phyloP scores from a whole-genome alignment of 441 rosid genomes.

The Viola pubescens region DNA sequence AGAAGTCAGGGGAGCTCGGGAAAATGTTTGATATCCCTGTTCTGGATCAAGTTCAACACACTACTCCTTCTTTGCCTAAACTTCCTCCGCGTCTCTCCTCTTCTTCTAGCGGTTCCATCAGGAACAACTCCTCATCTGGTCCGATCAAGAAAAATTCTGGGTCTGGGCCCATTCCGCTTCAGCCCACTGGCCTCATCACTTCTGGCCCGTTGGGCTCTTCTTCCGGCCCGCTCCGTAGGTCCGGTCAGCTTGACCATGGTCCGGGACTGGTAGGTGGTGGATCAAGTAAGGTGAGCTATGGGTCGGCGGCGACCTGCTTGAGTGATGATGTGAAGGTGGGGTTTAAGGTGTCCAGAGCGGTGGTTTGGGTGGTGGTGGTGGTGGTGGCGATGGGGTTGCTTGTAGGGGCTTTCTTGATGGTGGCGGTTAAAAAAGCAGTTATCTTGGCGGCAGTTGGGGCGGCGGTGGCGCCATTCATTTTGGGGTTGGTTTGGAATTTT shows the following conservation, averaged over 20 bases:
- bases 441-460: constrained; percentile 62
- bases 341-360: constrained; percentile 65
- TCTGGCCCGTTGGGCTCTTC: constrained; percentile 38
- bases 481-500: constrained; percentile 62
- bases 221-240: constrained; percentile 42
- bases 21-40: constrained; percentile 72
- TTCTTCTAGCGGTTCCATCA: constrained; percentile 63
- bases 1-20: constrained; percentile 70
- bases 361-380: constrained; percentile 57
- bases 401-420: constrained; percentile 61
- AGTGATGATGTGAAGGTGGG: constrained; percentile 59
- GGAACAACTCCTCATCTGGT: constrained; percentile 65
- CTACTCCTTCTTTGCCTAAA: constrained; percentile 31
- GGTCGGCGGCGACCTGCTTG: constrained; percentile 70
- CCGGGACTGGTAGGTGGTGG: constrained; percentile 14
- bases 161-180: constrained; percentile 70
- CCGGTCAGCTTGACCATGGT: constrained; percentile 39
- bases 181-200: constrained; percentile 81
- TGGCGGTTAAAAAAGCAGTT: constrained; percentile 64
- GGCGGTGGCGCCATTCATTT: constrained; percentile 35
- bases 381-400: constrained; percentile 55
- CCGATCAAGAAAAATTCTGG: constrained; percentile 57
- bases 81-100: constrained; percentile 47
- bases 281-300: constrained; percentile 48
- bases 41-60: constrained; percentile 13